A percentile compares a stretch with the other conserved stretches of the same genome.
phyloP scores from a whole-genome alignment of 345 rosid genomes.

The Rhizophora apiculata region DNA sequence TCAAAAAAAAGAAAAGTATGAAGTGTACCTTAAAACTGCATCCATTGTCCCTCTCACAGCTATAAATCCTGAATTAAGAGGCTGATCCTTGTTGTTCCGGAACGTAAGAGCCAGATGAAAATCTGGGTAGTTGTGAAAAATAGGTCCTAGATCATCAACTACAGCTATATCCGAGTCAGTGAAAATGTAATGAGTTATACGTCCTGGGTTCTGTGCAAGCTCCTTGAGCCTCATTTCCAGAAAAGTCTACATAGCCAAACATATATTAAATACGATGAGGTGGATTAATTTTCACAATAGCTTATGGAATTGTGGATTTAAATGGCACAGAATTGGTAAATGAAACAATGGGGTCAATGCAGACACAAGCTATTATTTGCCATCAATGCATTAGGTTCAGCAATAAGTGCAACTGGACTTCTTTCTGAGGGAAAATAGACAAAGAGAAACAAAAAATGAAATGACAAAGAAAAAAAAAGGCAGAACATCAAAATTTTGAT shows the following conservation, averaged over 20 bases:
- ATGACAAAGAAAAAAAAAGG: neutral
- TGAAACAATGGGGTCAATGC: neutral
- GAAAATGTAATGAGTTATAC: constrained; percentile 61
- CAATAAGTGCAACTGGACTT: too few species aligned
- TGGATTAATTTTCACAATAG: neutral
- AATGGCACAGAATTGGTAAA: neutral
- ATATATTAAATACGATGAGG: neutral
- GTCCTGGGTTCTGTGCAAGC: constrained; percentile 33
- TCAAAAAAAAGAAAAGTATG: neutral
- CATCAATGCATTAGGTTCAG: too few species aligned
- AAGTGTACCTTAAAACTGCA: constrained; percentile 58
- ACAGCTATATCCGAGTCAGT: constrained; percentile 88
- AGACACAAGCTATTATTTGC: neutral
- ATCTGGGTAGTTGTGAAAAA: constrained; percentile 51
- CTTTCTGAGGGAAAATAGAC: neutral
- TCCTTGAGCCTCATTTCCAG: constrained; percentile 57
- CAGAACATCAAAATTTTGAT: too few species aligned
- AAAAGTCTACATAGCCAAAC: constrained; percentile 49
- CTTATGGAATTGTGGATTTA: neutral
- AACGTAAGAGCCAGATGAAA: constrained; percentile 87
- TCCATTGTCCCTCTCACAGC: constrained; percentile 88
- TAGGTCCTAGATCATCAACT: constrained; percentile 59
- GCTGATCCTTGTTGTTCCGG: constrained; percentile 91
- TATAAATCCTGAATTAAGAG: constrained; percentile 89
- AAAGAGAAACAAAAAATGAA: neutral